These are phyloP conservation scores for Acanthamoeba triangularis DNA, from an alignment of 208 protist genomes.

Conservation along the genomic window DNA sequence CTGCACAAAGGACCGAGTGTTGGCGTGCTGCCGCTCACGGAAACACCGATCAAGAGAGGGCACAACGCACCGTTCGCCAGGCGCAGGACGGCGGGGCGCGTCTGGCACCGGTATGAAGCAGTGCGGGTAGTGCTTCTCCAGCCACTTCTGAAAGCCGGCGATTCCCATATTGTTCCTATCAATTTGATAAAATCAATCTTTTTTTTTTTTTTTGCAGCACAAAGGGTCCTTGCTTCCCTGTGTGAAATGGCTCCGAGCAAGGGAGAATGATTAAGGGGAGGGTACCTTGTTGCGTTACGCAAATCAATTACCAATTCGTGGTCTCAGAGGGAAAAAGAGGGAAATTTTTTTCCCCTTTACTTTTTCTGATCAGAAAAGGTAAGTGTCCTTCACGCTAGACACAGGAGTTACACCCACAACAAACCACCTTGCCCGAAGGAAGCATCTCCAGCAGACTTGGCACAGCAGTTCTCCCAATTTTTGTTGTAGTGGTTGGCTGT, in stretches of 20 bases:
- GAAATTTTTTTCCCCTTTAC: not conserved
- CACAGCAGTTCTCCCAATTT: too few species aligned
- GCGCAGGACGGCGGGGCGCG: not conserved
- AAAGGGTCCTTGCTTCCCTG: too few species aligned
- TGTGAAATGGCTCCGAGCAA: too few species aligned
- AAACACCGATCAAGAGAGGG: too few species aligned
- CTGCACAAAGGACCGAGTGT: not conserved
- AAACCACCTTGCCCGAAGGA: too few species aligned
- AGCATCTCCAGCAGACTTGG: too few species aligned
- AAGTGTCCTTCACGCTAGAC: too few species aligned
- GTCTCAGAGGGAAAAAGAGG: not conserved
- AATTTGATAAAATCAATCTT: too few species aligned
- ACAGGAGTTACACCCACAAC: too few species aligned
- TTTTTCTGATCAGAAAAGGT: not conserved
- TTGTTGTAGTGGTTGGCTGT: too few species aligned
- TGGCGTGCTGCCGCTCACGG: not conserved
- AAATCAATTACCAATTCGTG: too few species aligned
- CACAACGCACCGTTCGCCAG: not conserved
- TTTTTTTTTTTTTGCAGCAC: too few species aligned
- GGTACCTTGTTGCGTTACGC: not conserved
- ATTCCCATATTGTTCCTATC: not conserved
- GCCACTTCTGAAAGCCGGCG: slow-evolving; percentile 25
- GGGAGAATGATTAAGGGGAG: not conserved
- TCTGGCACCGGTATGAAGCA: not conserved
- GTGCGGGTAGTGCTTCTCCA: not conserved